A percentile compares a stretch with the other conserved stretches of the same genome.
These are phyloP conservation scores for Lachnum nothofagi DNA, from an alignment of 2,329 filamentous ascomycete genomes.

Conservation along the genomic window DNA sequence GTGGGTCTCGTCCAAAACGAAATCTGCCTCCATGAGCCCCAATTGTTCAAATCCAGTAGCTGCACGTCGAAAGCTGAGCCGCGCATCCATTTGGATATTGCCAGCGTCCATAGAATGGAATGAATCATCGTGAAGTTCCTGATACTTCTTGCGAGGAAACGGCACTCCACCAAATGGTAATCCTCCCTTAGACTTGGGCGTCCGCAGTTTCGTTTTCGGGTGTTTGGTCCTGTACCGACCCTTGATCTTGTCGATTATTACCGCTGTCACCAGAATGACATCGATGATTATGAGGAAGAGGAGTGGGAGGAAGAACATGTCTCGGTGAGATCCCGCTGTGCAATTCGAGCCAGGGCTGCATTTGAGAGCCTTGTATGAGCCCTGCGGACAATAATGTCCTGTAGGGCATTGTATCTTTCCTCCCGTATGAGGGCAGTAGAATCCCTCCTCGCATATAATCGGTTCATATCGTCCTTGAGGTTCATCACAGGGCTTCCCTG, in stretches of 20 bases:
- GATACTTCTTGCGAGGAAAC: constrained; percentile 5
- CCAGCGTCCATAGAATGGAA: constrained; percentile 1
- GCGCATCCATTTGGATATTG: constrained; percentile 16
- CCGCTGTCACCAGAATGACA: constrained; percentile 35
- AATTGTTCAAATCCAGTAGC: constrained; percentile 22
- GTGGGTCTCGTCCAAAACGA: constrained; percentile 13
- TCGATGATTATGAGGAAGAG: constrained; percentile 41
- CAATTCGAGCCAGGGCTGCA: constrained; percentile 45
- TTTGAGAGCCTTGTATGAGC: constrained; percentile 43
- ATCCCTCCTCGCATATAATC: constrained; percentile 44
- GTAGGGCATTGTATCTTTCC: constrained; percentile 40
- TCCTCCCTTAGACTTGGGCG: not conserved
- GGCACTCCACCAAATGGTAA: not conserved
- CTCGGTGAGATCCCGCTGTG: constrained; percentile 38
- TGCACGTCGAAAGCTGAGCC: constrained; percentile 8
- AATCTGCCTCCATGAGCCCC: constrained; percentile 12
- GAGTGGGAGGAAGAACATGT: constrained; percentile 43
- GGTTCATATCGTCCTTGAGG: constrained; percentile 41
- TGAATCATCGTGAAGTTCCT: constrained; percentile 14
- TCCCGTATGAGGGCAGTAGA: constrained; percentile 44
- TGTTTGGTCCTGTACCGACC: constrained; percentile 33
- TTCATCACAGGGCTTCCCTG: constrained; percentile 11
- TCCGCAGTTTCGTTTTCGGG: constrained; percentile 2
- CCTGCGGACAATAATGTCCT: constrained; percentile 48
- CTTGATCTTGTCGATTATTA: constrained; percentile 35